These are phyloP conservation scores for Phaffomyces opuntiae DNA, from an alignment of 805 yeast species.

Conservation along the genomic window DNA sequence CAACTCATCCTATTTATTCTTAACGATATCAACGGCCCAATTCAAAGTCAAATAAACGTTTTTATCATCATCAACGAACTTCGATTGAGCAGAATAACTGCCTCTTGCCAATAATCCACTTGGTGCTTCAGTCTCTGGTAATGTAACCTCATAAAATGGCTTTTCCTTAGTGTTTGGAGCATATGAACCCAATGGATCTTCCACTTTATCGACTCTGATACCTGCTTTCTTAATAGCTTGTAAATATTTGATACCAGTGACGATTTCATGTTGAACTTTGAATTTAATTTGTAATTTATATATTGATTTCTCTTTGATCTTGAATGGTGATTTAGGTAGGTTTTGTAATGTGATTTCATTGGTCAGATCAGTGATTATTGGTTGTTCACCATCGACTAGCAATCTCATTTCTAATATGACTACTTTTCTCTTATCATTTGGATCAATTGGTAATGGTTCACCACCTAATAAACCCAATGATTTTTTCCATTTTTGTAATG, in stretches of 20 bases:
- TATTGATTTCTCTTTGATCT: slow-evolving; percentile 69
- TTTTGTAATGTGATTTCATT: slow-evolving; percentile 49
- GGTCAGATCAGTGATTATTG: slow-evolving; percentile 65
- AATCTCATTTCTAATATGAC: slow-evolving; percentile 74
- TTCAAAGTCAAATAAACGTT: slow-evolving; percentile 64
- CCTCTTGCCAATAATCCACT: slow-evolving; percentile 87
- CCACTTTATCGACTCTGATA: slow-evolving; percentile 76
- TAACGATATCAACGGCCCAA: slow-evolving; percentile 82
- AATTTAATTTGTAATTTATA: slow-evolving; percentile 71
- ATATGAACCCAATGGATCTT: slow-evolving; percentile 85
- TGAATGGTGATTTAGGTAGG: slow-evolving; percentile 58
- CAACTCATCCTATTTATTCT: slow-evolving; percentile 28
- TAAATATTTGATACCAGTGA: slow-evolving; percentile 83
- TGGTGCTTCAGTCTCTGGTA: slow-evolving; percentile 80
- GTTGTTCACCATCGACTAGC: slow-evolving; percentile 58
- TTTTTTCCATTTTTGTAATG: slow-evolving; percentile 85
- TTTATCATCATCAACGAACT: slow-evolving; percentile 83
- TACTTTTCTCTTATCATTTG: slow-evolving; percentile 63
- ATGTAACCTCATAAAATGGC: slow-evolving; percentile 62
- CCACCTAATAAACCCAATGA: slow-evolving; percentile 70
- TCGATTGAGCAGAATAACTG: slow-evolving; percentile 69
- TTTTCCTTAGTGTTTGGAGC: slow-evolving; percentile 81
- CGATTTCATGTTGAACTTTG: slow-evolving; percentile 82
- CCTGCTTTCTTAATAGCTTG: slow-evolving; percentile 85
- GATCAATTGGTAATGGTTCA: slow-evolving; percentile 55